These are phyloP conservation scores for Malbranchea cinnamomea DNA, from an alignment of 2,329 filamentous ascomycete species.

Conservation along the genomic window DNA sequence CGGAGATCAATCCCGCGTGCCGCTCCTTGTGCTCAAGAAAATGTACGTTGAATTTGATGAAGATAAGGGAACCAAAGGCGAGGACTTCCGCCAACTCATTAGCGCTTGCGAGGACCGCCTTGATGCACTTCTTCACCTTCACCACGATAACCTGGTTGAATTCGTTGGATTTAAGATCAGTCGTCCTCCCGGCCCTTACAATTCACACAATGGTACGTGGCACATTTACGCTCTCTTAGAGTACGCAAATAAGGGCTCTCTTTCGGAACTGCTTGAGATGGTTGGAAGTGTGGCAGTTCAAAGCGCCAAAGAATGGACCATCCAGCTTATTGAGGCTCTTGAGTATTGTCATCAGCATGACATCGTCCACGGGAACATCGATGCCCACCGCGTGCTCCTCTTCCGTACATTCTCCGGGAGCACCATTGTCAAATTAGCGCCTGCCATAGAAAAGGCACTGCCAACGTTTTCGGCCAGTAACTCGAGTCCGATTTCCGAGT, in stretches of 20 bases:
- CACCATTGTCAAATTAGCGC: conserved; percentile 43
- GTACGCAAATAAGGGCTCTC: conserved; percentile 64
- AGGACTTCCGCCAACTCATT: conserved; percentile 61
- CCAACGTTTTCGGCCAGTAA: conserved; percentile 32
- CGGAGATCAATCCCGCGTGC: conserved; percentile 40
- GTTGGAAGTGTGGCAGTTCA: conserved; percentile 58
- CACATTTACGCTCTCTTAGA: conserved; percentile 62
- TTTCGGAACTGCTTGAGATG: conserved; percentile 68
- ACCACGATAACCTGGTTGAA: conserved; percentile 62
- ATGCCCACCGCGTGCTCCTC: conserved; percentile 64
- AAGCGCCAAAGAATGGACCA: conserved; percentile 77
- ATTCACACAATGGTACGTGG: conserved; percentile 39
- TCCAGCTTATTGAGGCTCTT: conserved; percentile 76
- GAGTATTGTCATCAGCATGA: conserved; percentile 77
- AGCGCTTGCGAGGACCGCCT: conserved; percentile 63
- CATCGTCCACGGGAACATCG: conserved; percentile 69
- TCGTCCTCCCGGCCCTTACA: conserved; percentile 27
- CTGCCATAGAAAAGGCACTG: conserved; percentile 35
- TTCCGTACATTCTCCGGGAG: conserved; percentile 55
- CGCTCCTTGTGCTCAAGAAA: conserved; percentile 59
- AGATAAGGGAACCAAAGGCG: conserved; percentile 42
- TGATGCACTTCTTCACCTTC: conserved; percentile 57
- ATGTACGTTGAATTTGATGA: conserved; percentile 43
- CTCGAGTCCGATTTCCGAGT: conserved; percentile 45
- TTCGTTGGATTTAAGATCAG: conserved; percentile 74